phyloP scores from a whole-genome alignment of 768 basidiomycete species.

The Tylopilus subfusipes region DNA sequence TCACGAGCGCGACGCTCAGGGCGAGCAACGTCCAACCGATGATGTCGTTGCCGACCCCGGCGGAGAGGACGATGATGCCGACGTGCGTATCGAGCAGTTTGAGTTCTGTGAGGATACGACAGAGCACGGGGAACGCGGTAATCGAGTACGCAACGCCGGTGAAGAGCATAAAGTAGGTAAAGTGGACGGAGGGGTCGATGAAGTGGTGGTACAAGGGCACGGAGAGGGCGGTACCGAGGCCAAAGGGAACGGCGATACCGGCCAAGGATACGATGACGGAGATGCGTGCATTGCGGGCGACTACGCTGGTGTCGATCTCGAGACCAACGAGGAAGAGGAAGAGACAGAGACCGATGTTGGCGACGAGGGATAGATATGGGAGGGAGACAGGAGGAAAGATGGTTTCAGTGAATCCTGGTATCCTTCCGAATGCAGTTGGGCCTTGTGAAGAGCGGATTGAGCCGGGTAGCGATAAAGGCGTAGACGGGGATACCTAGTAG shows the following conservation, averaged over 20 bases:
- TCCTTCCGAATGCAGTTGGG: constrained; percentile 67
- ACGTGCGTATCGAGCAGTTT: constrained; percentile 90
- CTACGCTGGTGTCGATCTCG: constrained; percentile 78
- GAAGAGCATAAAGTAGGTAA: constrained; percentile 93
- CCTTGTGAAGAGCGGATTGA: constrained; percentile 9
- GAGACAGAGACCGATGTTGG: constrained; percentile 84
- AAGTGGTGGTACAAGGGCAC: constrained; percentile 56
- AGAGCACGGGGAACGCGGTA: constrained; percentile 83
- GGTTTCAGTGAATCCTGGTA: constrained; percentile 83
- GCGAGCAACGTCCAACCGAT: constrained; percentile 88
- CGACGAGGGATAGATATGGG: constrained; percentile 79
- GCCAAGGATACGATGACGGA: constrained; percentile 70
- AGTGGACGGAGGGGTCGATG: constrained; percentile 61
- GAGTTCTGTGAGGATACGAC: constrained; percentile 85
- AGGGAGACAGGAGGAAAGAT: constrained; percentile 75
- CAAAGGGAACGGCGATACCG: constrained; percentile 88
- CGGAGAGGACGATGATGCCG: constrained; percentile 88
- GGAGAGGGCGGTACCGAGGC: constrained; percentile 68
- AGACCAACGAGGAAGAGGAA: constrained; percentile 94
- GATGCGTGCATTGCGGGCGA: constrained; percentile 71
- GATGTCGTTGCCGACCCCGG: constrained; percentile 88
- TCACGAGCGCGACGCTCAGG: constrained; percentile 87
- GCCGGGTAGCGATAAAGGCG: constrained; percentile 24
- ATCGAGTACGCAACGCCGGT: constrained; percentile 89
- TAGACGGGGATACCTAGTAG: constrained; percentile 61